Evolutionary conservation across 2,329 filamentous ascomycete genomes (phyloP).

Genomic region (Apiospora malaysiana): DNA sequence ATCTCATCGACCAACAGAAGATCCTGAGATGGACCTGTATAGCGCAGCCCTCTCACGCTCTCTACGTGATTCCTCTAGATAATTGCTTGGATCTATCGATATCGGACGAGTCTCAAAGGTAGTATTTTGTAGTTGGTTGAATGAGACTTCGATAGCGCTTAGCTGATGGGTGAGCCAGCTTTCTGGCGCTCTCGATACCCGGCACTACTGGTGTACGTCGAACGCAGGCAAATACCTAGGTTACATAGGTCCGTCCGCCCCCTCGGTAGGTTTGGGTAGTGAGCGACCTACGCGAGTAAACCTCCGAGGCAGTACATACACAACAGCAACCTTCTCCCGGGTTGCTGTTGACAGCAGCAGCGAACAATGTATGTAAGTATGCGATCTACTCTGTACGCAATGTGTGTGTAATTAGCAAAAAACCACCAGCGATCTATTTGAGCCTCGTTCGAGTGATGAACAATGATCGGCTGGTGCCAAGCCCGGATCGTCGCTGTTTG

Average conservation of each 20-base stretch:
- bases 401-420: neutral
- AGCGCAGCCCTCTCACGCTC: neutral
- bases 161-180: neutral
- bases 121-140: neutral
- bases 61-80: neutral
- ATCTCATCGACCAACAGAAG: neutral
- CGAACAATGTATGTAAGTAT: neutral
- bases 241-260: neutral
- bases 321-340: neutral
- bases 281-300: neutral
- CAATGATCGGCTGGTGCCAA: neutral
- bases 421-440: conserved; percentile 1
- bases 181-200: neutral
- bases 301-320: too few relatives aligned
- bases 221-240: too few relatives aligned
- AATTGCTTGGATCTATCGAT: neutral
- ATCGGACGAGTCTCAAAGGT: conserved; percentile 8
- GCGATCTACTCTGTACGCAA: neutral
- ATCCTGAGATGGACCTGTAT: neutral
- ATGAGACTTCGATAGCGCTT: neutral
- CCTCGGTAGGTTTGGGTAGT: neutral
- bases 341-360: neutral
- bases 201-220: too few relatives aligned
- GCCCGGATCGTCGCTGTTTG: conserved; percentile 3
- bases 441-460: neutral